These are phyloP conservation scores for Gossypium raimondii DNA, from an alignment of 345 rosid species.

Conservation along the genomic window DNA sequence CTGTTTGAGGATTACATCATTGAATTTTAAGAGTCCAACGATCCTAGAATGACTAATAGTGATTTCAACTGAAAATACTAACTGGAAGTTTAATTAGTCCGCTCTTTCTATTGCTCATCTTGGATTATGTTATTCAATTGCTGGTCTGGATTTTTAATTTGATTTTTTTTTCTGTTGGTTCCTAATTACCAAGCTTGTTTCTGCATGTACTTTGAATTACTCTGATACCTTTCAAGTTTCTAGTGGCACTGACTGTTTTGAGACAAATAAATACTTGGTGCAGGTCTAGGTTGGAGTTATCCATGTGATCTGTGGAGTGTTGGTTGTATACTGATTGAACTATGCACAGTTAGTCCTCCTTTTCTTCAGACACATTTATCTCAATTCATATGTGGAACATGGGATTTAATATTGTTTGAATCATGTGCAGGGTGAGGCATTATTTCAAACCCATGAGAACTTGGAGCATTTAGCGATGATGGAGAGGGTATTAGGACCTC, in stretches of 20 bases:
- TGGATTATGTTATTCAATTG: constrained; percentile 1
- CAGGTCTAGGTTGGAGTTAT: constrained; percentile 86
- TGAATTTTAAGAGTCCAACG: neutral
- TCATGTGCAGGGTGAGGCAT: constrained; percentile 59
- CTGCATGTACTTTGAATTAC: neutral
- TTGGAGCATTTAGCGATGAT: constrained; percentile 70
- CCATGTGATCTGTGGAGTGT: constrained; percentile 87
- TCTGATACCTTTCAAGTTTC: neutral
- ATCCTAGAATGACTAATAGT: neutral
- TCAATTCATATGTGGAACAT: constrained; percentile 6
- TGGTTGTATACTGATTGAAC: constrained; percentile 74
- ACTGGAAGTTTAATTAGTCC: neutral
- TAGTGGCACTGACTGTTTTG: neutral
- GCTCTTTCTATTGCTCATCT: neutral
- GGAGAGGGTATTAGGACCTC: constrained; percentile 16
- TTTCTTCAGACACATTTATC: neutral
- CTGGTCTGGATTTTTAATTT: neutral
- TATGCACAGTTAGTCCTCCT: constrained; percentile 53
- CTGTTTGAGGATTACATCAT: neutral
- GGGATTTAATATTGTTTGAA: constrained; percentile 6
- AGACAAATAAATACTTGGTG: constrained; percentile 9
- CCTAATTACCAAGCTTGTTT: neutral
- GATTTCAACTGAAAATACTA: neutral
- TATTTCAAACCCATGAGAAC: constrained; percentile 82
- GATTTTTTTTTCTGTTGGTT: neutral